A percentile compares a stretch with the other conserved stretches of the same genome.
phyloP scores from a whole-genome alignment of 2,329 filamentous ascomycete species.

The Fonsecaea pugnacius region DNA sequence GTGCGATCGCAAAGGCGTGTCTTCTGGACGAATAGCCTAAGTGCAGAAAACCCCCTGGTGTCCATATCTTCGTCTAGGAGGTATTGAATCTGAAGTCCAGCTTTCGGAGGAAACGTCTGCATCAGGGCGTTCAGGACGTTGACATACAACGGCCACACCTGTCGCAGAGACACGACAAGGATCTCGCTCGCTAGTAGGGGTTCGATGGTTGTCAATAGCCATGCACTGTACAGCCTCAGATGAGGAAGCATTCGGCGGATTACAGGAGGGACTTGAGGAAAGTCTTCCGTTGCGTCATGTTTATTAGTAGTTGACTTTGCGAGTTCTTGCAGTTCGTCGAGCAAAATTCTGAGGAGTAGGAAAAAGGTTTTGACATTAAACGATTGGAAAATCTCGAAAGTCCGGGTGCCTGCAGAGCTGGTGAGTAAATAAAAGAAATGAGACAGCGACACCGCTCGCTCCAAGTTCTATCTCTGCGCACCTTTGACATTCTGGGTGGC shows the following conservation, averaged over 20 bases:
- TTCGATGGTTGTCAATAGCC: constrained; percentile 60
- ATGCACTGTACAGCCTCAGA: constrained; percentile 70
- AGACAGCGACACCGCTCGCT: not conserved
- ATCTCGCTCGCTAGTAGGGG: constrained; percentile 52
- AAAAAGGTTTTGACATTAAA: constrained; percentile 61
- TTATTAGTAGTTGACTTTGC: constrained; percentile 42
- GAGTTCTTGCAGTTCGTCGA: constrained; percentile 24
- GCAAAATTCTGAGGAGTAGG: constrained; percentile 27
- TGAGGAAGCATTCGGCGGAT: constrained; percentile 66
- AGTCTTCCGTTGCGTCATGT: constrained; percentile 44
- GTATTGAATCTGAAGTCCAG: constrained; percentile 62
- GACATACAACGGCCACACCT: constrained; percentile 70
- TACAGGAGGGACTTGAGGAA: constrained; percentile 57
- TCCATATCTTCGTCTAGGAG: constrained; percentile 71
- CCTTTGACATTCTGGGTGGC: constrained; percentile 23
- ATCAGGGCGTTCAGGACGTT: constrained; percentile 63
- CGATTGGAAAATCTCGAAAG: constrained; percentile 72
- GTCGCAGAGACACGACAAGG: constrained; percentile 62
- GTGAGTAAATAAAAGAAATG: constrained; percentile 9
- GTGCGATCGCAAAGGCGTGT: constrained; percentile 50
- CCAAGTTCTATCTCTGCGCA: not conserved
- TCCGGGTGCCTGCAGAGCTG: constrained; percentile 74
- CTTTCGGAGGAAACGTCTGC: constrained; percentile 62
- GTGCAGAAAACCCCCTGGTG: constrained; percentile 67
- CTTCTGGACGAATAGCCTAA: constrained; percentile 53